Conservation (phyloP, 352 stramenopile genomes). For the Aphanomyces stellatus region DNA sequence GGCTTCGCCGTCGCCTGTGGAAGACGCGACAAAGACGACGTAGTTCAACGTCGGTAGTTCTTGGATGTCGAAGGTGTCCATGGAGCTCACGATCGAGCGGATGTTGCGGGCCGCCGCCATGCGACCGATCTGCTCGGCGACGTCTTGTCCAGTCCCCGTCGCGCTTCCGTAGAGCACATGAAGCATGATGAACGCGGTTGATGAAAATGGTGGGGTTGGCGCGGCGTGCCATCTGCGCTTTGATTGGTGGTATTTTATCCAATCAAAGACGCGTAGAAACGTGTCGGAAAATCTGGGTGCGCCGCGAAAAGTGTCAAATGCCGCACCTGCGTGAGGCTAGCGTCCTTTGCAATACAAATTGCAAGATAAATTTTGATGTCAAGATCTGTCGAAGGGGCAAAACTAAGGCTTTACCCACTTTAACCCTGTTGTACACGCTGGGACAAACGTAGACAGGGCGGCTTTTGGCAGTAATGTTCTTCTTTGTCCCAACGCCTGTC, state of each 20-base stretch:
- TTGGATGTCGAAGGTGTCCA: conserved; percentile 63
- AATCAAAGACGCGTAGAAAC: no score
- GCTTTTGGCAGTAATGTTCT: no score
- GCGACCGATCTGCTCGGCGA: conserved; percentile 69
- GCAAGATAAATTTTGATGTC: no score
- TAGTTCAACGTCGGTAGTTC: conserved; percentile 43
- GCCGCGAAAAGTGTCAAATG: no score
- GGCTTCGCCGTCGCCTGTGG: conserved; percentile 87
- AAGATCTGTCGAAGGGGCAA: no score
- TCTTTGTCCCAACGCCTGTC: no score
- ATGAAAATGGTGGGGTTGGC: background rate
- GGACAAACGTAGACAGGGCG: no score
- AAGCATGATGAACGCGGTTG: conserved; percentile 29
- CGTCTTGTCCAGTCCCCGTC: conserved; percentile 83
- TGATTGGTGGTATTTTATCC: background rate
- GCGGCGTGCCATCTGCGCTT: background rate
- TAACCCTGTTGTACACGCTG: no score
- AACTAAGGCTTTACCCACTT: no score
- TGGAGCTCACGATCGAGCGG: conserved; percentile 32
- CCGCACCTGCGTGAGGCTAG: no score
- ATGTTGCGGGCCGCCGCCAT: conserved; percentile 53
- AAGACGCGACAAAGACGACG: conserved; percentile 87
- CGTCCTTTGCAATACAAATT: no score
- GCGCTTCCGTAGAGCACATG: conserved; percentile 88
- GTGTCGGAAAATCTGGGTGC: no score